phyloP scores from a whole-genome alignment of 345 rosid species.

The Acer negundo region DNA sequence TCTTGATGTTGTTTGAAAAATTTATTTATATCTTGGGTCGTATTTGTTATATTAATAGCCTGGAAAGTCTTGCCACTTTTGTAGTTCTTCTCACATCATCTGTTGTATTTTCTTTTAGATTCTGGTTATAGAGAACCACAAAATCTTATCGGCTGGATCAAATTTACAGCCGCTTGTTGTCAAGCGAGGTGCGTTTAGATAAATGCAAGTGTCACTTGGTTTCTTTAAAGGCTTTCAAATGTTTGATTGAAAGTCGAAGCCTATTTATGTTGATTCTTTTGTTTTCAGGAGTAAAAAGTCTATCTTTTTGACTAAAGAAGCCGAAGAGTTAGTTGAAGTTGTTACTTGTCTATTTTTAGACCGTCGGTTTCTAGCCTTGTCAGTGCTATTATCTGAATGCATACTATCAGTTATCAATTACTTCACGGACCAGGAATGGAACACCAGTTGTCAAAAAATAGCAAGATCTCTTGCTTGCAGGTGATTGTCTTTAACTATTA shows the following conservation, averaged over 20 bases:
- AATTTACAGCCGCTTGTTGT: constrained; percentile 57
- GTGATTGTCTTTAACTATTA: constrained; percentile 32
- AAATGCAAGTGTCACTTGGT: background rate
- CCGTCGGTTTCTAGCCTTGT: constrained; percentile 65
- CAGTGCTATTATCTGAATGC: constrained; percentile 49
- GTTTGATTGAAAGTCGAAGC: constrained; percentile 15
- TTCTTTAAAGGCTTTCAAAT: background rate
- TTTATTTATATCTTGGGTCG: background rate
- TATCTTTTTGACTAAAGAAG: constrained; percentile 53
- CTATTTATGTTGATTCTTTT: constrained; percentile 13
- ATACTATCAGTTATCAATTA: constrained; percentile 50
- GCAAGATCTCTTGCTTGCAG: constrained; percentile 72
- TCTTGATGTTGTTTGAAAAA: background rate
- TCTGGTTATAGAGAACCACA: constrained; percentile 48
- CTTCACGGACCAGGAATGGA: constrained; percentile 83
- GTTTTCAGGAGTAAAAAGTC: constrained; percentile 50
- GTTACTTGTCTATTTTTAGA: constrained; percentile 55
- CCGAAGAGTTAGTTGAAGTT: constrained; percentile 58
- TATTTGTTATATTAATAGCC: background rate
- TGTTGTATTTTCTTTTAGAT: constrained; percentile 45
- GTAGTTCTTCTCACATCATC: constrained; percentile 5
- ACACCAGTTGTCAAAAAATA: constrained; percentile 52
- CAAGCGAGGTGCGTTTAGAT: constrained; percentile 52
- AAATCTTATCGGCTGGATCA: constrained; percentile 72
- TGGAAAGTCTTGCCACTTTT: background rate